phyloP scores from a whole-genome alignment of 768 basidiomycete species.

The Pisolithus albus region DNA sequence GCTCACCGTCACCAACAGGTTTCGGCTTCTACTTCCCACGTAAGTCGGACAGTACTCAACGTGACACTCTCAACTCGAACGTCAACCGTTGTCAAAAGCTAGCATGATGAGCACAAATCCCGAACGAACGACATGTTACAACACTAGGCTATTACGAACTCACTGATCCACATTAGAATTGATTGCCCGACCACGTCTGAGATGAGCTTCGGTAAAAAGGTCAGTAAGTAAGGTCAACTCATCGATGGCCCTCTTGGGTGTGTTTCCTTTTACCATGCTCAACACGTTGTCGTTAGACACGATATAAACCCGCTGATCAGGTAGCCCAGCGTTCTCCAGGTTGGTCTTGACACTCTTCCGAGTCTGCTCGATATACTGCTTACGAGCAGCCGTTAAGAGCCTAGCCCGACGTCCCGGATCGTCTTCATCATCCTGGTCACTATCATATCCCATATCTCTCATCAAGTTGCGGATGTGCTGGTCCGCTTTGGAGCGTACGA shows the following conservation, averaged over 20 bases:
- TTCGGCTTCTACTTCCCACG: no score
- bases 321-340: conserved; percentile 13
- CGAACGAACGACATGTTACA: no score
- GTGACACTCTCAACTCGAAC: no score
- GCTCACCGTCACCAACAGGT: no score
- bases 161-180: no score
- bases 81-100: no score
- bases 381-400: conserved; percentile 11
- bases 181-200: background rate
- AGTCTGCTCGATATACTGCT: conserved; percentile 18
- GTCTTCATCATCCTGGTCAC: conserved; percentile 9
- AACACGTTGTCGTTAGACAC: conserved; percentile 16
- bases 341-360: conserved; percentile 12
- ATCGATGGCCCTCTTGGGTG: conserved; percentile 10
- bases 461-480: conserved; percentile 22
- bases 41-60: no score
- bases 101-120: no score
- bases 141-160: no score
- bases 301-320: conserved; percentile 22
- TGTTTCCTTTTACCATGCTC: conserved; percentile 6
- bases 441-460: conserved; percentile 17
- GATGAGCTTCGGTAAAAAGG: conserved; percentile 7
- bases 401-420: conserved; percentile 1
- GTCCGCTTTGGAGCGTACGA: conserved; percentile 33
- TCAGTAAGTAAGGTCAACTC: conserved; percentile 10